Base-by-base conservation (phyloP, 441 rosid genomes). In the Gossypium davidsonii region DNA sequence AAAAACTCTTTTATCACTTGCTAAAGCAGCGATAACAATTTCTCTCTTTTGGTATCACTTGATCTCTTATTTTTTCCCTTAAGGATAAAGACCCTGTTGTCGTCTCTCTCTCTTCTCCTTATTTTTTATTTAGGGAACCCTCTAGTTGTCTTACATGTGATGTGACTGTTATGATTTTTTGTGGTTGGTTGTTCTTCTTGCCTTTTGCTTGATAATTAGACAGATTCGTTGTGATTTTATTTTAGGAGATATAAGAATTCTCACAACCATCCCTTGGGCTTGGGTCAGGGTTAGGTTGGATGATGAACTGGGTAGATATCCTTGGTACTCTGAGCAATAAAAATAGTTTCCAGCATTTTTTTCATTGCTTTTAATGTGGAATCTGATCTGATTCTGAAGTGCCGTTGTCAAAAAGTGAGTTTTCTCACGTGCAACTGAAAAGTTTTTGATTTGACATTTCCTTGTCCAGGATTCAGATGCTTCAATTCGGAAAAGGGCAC, bases 401-500 rank as follows among this genome's bases (percentile, higher is more conserved):
- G 31, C 20, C 75, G 49, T 28, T 70, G 18, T 55, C 62, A 37
- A 67, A 64, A 18, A 15, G 60, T 44, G 55, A 73, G 21, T 73
- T 60, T 69, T 42, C 70, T 56, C 17, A 48, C n/a, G 4, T 48
- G 68, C 74, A 55, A 74, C 55, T 59, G 31, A 39, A 72, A 70
- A 67, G 62, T 39, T 69, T n/a, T 67, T 81, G 51, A 74, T 74
- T 56, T 89, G 74, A 78, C 71, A 60, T 76, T 60, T 79, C 72
- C 20, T 67, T 25, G 84, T 85, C 67, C 95, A 96, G 99, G 99
- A 93, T 77, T 87, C 92, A 75, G 99, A 96, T 88, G 99, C 97
- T 76, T 96, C 99, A 34, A 91, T 96, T 77, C 89, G 91, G 76
- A 96, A 96, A 90, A 86, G 98, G 80, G 97, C 99, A 34, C 98